A percentile compares a stretch with the other conserved stretches of the same genome.
phyloP scores from a whole-genome alignment of 208 protist genomes.

The Angomonas ambiguus region DNA sequence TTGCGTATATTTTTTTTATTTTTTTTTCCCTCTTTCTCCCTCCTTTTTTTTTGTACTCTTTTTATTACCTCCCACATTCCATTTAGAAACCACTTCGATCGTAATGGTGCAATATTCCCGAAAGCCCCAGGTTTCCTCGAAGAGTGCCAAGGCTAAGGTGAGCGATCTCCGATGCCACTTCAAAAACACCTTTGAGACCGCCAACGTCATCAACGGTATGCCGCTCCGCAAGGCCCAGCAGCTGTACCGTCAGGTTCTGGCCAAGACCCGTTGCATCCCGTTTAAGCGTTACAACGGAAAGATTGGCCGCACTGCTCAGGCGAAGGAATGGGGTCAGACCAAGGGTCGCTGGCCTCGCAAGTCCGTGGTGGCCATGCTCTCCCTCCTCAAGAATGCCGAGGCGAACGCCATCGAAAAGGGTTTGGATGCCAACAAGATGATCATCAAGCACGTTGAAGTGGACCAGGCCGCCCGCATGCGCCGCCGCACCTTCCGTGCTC shows the following conservation, averaged over 20 bases:
- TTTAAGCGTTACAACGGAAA: conserved; percentile 93
- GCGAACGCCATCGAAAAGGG: conserved; percentile 89
- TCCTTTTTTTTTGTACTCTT: conserved; percentile 19
- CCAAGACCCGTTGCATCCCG: conserved; percentile 93
- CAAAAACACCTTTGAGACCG: conserved; percentile 95
- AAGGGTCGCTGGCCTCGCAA: conserved; percentile 94
- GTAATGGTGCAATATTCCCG: conserved; percentile 88
- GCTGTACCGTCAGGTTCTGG: conserved; percentile 92
- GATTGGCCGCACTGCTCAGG: conserved; percentile 89
- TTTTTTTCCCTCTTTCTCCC: conserved; percentile 3
- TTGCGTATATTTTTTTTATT: background rate
- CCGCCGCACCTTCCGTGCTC: conserved; percentile 93
- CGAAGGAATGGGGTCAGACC: conserved; percentile 90
- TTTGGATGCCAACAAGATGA: conserved; percentile 88
- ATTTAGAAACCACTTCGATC: conserved; percentile 17
- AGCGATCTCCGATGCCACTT: conserved; percentile 92
- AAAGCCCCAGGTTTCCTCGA: conserved; percentile 87
- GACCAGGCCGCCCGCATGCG: conserved; percentile 88
- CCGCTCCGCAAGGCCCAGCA: conserved; percentile 89
- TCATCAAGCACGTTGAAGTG: conserved; percentile 92
- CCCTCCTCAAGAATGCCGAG: conserved; percentile 93
- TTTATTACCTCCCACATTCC: conserved; percentile 15
- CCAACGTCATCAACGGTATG: conserved; percentile 91
- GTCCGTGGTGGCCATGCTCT: conserved; percentile 88
- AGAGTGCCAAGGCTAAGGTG: conserved; percentile 84